These are phyloP conservation scores for Trichoderma guizhouense DNA, from an alignment of 2,329 filamentous ascomycete species.

Conservation along the genomic window DNA sequence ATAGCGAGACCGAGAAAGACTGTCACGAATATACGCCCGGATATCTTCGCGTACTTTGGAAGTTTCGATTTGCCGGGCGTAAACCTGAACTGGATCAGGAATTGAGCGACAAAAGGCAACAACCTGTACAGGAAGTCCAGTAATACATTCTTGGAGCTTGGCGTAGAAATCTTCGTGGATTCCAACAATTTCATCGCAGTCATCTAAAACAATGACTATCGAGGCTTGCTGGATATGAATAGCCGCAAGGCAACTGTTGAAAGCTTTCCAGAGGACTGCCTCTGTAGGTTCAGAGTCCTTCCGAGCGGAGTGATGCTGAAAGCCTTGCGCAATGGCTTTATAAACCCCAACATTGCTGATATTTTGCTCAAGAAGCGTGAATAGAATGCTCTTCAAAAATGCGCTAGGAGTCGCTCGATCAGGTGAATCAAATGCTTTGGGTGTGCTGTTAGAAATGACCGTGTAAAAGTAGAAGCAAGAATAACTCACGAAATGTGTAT, in stretches of 20 bases:
- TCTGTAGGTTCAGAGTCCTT: background rate
- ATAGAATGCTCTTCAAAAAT: background rate
- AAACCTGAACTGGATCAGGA: background rate
- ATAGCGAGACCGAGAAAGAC: background rate
- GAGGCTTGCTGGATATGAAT: conserved; percentile 28
- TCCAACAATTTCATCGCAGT: conserved; percentile 35
- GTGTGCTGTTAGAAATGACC: background rate
- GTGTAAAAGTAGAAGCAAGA: background rate
- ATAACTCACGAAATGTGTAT: conserved; percentile 36
- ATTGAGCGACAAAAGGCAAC: background rate
- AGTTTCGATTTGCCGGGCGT: background rate
- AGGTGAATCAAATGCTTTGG: background rate
- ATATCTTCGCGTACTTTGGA: background rate
- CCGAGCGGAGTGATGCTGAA: background rate
- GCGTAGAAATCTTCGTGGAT: background rate
- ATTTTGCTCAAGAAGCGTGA: background rate
- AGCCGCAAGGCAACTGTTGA: conserved; percentile 33
- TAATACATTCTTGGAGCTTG: background rate
- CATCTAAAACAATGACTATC: conserved; percentile 37
- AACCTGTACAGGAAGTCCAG: background rate
- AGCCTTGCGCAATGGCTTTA: background rate
- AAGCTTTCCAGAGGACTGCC: conserved; percentile 23
- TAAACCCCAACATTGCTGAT: background rate
- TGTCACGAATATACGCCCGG: background rate
- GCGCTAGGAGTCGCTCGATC: background rate